phyloP scores from a whole-genome alignment of 2,329 filamentous ascomycete species.

The Ophidiomyces ophidiicola region DNA sequence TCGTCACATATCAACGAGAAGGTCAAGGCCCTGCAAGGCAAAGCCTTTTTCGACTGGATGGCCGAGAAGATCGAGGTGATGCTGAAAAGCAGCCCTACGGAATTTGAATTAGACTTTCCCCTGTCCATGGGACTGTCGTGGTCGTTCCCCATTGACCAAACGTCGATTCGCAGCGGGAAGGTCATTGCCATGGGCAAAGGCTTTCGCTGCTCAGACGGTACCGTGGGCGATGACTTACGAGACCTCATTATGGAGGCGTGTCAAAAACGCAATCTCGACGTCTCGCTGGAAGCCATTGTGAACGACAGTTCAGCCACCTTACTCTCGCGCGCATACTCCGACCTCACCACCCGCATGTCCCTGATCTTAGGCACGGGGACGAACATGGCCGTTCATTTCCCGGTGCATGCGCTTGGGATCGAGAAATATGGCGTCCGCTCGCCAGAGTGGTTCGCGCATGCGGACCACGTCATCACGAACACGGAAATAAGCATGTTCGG shows the following conservation, averaged over 20 bases:
- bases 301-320: constrained; percentile 53
- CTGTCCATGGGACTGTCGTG: constrained; percentile 51
- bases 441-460: constrained; percentile 43
- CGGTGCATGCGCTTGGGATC: constrained; percentile 41
- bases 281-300: constrained; percentile 50
- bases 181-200: constrained; percentile 55
- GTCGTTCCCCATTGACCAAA: constrained; percentile 57
- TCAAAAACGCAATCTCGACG: constrained; percentile 41
- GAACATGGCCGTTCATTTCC: constrained; percentile 52
- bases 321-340: constrained; percentile 49
- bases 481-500: constrained; percentile 57
- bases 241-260: constrained; percentile 49
- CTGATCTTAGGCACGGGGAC: constrained; percentile 54
- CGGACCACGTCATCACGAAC: constrained; percentile 52
- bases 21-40: constrained; percentile 44
- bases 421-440: constrained; percentile 47
- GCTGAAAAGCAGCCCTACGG: constrained; percentile 33
- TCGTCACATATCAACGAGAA: constrained; percentile 45
- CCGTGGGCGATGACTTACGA: constrained; percentile 48
- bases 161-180: constrained; percentile 45
- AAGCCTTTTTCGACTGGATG: constrained; percentile 56
- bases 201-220: constrained; percentile 47
- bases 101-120: constrained; percentile 28
- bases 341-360: constrained; percentile 49
- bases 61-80: constrained; percentile 46